These are phyloP conservation scores for Phytophthora constricta DNA, from an alignment of 352 stramenopile genomes.

Conservation along the genomic window DNA sequence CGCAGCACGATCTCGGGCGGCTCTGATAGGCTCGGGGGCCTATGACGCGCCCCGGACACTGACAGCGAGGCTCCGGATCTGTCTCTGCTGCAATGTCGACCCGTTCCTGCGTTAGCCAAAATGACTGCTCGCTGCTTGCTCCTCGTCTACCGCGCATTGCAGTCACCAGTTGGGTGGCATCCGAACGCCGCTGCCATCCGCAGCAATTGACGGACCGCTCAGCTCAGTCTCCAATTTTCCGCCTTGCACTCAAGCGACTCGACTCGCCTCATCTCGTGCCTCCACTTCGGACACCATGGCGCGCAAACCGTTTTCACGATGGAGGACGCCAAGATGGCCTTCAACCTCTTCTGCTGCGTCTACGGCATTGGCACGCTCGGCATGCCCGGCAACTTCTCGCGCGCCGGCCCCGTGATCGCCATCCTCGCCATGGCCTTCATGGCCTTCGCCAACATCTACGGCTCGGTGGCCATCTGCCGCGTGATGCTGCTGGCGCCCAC, in stretches of 20 bases:
- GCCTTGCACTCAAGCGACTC: background rate
- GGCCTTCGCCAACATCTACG: slow-evolving; percentile 57
- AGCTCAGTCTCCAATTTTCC: background rate
- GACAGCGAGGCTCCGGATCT: background rate
- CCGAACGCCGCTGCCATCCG: background rate
- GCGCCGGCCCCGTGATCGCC: slow-evolving; percentile 43
- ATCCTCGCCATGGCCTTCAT: slow-evolving; percentile 50
- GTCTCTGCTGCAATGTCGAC: background rate
- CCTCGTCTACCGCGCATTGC: background rate
- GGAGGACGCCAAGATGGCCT: slow-evolving; percentile 59
- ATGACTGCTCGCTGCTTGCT: no score
- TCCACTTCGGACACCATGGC: slow-evolving; percentile 20
- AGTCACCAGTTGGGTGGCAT: background rate
- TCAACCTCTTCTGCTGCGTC: slow-evolving; percentile 58
- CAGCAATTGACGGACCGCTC: background rate
- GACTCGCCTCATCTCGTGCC: background rate
- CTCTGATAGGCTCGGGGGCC: background rate
- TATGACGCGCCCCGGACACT: background rate
- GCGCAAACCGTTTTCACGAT: slow-evolving; percentile 43
- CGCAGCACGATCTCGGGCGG: background rate
- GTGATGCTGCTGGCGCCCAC: slow-evolving; percentile 48
- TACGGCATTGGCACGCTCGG: slow-evolving; percentile 61
- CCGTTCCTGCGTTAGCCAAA: background rate
- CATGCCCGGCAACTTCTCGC: slow-evolving; percentile 62
- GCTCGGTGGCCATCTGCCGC: slow-evolving; percentile 44